Evolutionary conservation across 805 yeast species (phyloP), one percentile per base, ranked within the genome.

Genomic region (Suhomyces prunicola): DNA sequence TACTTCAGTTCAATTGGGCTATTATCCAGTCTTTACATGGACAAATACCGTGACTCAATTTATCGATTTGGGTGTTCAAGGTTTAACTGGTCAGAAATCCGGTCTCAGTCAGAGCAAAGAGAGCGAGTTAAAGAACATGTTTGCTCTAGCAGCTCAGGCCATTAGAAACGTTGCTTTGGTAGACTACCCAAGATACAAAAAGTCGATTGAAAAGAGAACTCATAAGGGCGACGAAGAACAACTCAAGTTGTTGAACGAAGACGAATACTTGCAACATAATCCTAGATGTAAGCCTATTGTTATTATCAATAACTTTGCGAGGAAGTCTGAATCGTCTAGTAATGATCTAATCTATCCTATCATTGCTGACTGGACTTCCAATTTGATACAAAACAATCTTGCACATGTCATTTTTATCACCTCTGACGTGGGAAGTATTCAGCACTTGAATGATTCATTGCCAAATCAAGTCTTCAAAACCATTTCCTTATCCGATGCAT

Each of bases 1-100:
- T 50, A 80, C 90, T 17, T 90, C 98, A 0, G 73, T 72, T 24
- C 90, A 89, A 66, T 63, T 91, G 24, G 99, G 99, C 0, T 94
- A 94, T 68, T 90, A 82, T 74, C 99, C 99, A 0, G 86, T 90
- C 5, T 94, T 94, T 67, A 88, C 97, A 22, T 93, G 97, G 97
- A 72, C 92, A 55, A 90, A 90, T 66, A 82, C 87, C 2, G 72
- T 92, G 10, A 83, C 96, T 0, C 82, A 84, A 53, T 85, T 91
- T 54, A 72, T 90, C 46, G 99, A 94, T 70, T 76, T 94, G 61
- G 90, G 86, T 51, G 87, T 88, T 17, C 96, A 90, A 65, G 93
- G 97, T 53, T 67, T 93, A 42, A 90, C 96, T 0, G 99, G 98
- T 1, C 97, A 91, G 66, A 92, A 91, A 64, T 87, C 96, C 3